Conservation (phyloP, 257 asterid genomes). For the Salvia miltiorrhiza region DNA sequence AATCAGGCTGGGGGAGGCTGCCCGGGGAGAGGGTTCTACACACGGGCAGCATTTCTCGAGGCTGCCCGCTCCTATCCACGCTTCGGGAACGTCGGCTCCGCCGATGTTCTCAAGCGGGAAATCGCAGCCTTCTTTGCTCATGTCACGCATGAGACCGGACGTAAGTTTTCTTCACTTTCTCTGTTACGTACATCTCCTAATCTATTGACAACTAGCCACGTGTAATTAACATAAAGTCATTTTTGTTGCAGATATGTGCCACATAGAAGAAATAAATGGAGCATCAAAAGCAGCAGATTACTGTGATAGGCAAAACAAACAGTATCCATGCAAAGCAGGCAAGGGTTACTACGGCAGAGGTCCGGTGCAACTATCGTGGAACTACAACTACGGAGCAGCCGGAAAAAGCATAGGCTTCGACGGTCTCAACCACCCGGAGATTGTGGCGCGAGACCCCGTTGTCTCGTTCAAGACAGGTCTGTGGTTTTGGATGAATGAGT, state of each 20-base stretch:
- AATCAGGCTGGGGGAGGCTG: constrained; percentile 21
- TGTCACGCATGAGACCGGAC: constrained; percentile 22
- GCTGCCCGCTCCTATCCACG: constrained; percentile 9
- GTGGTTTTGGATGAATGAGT: constrained; percentile 38
- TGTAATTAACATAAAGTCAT: no score
- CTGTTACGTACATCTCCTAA: no score
- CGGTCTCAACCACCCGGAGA: constrained; percentile 29
- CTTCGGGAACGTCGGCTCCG: constrained; percentile 2
- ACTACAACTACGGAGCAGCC: constrained; percentile 34
- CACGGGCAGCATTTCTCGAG: constrained; percentile 16
- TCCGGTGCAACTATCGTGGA: constrained; percentile 36
- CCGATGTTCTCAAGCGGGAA: neutral
- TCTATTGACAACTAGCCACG: no score
- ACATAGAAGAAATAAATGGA: constrained; percentile 23
- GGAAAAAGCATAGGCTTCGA: constrained; percentile 31
- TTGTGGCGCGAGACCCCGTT: constrained; percentile 16
- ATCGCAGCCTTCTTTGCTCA: constrained; percentile 22
- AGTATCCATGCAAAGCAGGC: constrained; percentile 23
- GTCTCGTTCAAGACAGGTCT: constrained; percentile 30
- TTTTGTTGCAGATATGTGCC: constrained; percentile 32
- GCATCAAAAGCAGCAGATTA: constrained; percentile 17
- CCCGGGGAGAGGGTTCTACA: constrained; percentile 16
- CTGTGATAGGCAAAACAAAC: constrained; percentile 17
- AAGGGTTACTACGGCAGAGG: constrained; percentile 34
- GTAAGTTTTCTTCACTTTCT: neutral